These are phyloP conservation scores for Metarhizium anisopliae DNA, from an alignment of 2,329 filamentous ascomycete genomes.

Conservation along the genomic window DNA sequence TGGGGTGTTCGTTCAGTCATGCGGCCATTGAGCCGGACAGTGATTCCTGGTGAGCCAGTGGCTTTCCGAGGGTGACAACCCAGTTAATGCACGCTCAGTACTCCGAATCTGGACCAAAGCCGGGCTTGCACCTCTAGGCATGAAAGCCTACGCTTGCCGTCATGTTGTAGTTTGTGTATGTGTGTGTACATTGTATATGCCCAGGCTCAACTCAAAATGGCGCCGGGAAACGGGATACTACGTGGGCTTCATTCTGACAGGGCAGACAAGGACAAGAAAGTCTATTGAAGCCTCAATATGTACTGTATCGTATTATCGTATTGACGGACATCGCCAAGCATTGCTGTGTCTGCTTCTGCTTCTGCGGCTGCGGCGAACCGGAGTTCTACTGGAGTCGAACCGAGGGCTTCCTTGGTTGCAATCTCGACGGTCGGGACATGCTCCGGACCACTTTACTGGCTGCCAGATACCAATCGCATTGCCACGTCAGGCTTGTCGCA, in stretches of 20 bases:
- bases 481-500: neutral
- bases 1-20: neutral
- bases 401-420: neutral
- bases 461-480: neutral
- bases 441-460: neutral
- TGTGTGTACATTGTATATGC: neutral
- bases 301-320: neutral
- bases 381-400: neutral
- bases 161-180: too few species aligned
- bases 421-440: neutral
- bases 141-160: too few species aligned
- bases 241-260: neutral
- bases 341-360: neutral
- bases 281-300: neutral
- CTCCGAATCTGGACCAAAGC: too few species aligned
- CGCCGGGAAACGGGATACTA: slow-evolving; percentile 3
- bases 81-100: neutral
- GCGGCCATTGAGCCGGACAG: neutral
- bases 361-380: neutral
- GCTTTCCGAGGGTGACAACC: neutral
- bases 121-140: neutral
- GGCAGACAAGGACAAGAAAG: neutral
- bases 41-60: neutral
- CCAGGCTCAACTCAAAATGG: slow-evolving; percentile 6
- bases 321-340: neutral